phyloP scores from a whole-genome alignment of 257 asterid species.

The Capsicum baccatum region DNA sequence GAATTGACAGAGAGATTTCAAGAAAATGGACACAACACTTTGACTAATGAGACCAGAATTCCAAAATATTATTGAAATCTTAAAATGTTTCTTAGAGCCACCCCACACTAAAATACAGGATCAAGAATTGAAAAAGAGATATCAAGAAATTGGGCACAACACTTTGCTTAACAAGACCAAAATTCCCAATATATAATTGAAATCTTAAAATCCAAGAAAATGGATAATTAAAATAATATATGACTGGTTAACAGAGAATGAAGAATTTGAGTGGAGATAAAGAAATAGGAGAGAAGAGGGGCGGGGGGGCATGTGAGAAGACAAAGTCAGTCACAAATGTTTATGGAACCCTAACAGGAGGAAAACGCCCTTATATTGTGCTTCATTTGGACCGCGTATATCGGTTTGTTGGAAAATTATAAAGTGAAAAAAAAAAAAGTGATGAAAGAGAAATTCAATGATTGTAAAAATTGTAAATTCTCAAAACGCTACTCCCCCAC shows the following conservation, averaged over 20 bases:
- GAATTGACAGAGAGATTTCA: not conserved
- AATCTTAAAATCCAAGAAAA: not conserved
- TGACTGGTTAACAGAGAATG: not conserved
- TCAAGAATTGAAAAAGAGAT: not conserved
- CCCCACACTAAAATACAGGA: not conserved
- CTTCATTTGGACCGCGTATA: constrained; percentile 73
- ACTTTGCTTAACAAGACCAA: not conserved
- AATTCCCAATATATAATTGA: not conserved
- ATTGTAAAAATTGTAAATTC: not conserved
- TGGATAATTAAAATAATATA: not conserved
- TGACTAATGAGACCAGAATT: not conserved
- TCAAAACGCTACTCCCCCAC: not conserved
- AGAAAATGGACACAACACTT: not conserved
- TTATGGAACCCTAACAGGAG: constrained; percentile 60
- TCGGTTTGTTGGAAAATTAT: constrained; percentile 13
- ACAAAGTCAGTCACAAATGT: constrained; percentile 26
- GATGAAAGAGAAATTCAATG: constrained; percentile 32
- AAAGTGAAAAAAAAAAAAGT: constrained; percentile 27
- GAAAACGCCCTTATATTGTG: constrained; percentile 60
- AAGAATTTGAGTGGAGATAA: constrained; percentile 1
- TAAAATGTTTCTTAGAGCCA: not conserved
- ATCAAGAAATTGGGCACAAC: not conserved
- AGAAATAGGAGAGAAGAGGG: not conserved
- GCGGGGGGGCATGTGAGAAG: constrained; percentile 30
- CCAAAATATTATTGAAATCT: not conserved